Base-by-base conservation (phyloP, 176 grass and related monocot species). In the Oryza australiensis region DNA sequence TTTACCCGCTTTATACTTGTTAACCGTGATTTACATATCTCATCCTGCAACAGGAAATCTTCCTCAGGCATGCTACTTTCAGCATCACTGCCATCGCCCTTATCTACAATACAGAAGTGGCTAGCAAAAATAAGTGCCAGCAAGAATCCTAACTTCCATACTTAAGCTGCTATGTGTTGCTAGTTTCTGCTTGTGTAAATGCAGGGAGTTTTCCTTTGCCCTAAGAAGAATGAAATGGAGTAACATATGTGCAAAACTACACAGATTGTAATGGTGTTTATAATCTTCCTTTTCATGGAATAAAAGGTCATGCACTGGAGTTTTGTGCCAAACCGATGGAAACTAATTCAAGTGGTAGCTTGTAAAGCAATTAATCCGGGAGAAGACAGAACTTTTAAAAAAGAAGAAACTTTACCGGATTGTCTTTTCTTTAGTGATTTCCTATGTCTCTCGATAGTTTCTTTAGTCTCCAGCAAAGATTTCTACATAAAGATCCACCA, bases 401-500 rank as follows among this genome's bases (percentile, higher is more conserved):
- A 73, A 72, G 45, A 53, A 84, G 16, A 69, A 68, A 74, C 0
- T 68, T 86, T 88, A 99, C 97, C 97, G 73, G 87, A 82, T 81
- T 94, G 97, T 64, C 87, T 87, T 89, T 94, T 99, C 82, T 89
- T 99, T 63, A 99, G 85, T 83, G 97, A 99, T 94, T 99, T 99
- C 43, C 93, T 82, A 73, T 99, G 89, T 64, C 97, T 91, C 81
- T 99, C 97, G 84, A 99, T 72, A 85, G 91, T 46, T 62, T 95
- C 93, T 89, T 95, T 99, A 51, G 87, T 94, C 84, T 99, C 97
- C 74, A 99, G 71, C 66, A 99, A 90, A 80, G 96, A 94, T 94
- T 91, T 99, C 96, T 99, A 84, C 55, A 88, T 64, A 84, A 85
- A 80, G 46, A 65, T 80, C 66, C 73, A 51, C 37, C 59, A 80